Base-by-base conservation (phyloP, 805 yeast species). In the Kuraishia hungarica region DNA sequence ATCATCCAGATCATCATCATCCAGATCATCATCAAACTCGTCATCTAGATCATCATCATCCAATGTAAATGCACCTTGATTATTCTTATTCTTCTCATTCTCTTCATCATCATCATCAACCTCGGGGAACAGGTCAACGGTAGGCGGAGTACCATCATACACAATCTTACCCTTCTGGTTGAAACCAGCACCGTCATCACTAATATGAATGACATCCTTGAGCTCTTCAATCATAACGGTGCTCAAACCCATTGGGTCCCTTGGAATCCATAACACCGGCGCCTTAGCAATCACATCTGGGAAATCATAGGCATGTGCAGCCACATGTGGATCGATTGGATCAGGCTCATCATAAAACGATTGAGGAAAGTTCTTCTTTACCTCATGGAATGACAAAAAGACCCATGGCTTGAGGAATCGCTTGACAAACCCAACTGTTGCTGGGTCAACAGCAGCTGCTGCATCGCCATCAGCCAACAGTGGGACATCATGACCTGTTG, bases 251-350 rank as follows among this genome's bases (percentile, higher is more conserved):
- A 83, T 81, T 10, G 89, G 86, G 67, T 93, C 99, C 56, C 75
- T 74, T n/a, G 97, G 96, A 63, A 93, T 82, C 99, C 99, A 93
- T 21, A 93, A 72, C n/a, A 76, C 74, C 1, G 96, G 96, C 61
- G 88, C 79, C 50, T 75, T 67, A 0, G 86, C 86, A 26, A 81
- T 72, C 19, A 86, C 83, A 6, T 86, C 88, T 1, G 97, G 97
- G 64, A 78, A 80, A 63, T 83, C 82, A 69, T 86, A 93, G 0
- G 96, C 94, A 58, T 80, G 82, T 52, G 79, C 75, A 56, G 81
- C 83, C 21, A 66, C 72, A 17, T 69, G 76, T 3, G 70, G 74
- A 2, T 73, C 69, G 26, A 61, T 60, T 24, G 72, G 76, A n/a
- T 77, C 74, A 21, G 79, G 80, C 43, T 72, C 73, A 11, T 73